Evolutionary conservation across 2,329 filamentous ascomycete species (phyloP).

Genomic region (Diaporthe australafricana): DNA sequence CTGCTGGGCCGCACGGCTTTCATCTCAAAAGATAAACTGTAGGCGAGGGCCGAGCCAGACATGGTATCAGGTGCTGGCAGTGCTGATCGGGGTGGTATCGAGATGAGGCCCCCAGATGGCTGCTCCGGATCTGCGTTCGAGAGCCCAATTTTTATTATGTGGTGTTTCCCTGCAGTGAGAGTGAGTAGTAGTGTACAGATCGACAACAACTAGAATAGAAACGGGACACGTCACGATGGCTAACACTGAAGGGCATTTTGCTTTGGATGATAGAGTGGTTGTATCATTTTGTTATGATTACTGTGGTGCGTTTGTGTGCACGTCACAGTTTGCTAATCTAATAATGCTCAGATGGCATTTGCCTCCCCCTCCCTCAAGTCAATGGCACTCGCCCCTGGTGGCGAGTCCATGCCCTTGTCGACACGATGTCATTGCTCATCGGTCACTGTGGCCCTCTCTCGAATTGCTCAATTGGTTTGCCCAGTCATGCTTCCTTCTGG

Average conservation of each 20-base stretch:
- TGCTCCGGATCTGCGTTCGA: neutral
- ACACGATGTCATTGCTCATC: neutral
- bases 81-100: neutral
- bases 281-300: constrained; percentile 9
- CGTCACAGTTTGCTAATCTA: constrained; percentile 4
- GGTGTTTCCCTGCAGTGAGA: too few species aligned
- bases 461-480: constrained; percentile 1
- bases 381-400: constrained; percentile 1
- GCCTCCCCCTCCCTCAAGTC: neutral
- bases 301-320: neutral
- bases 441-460: neutral
- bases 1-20: neutral
- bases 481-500: neutral
- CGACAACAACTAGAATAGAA: constrained; percentile 11
- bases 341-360: neutral
- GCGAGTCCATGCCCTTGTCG: neutral
- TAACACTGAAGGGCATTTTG: neutral
- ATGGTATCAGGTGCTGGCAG: neutral
- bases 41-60: neutral
- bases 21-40: too few species aligned
- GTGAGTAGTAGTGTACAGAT: too few species aligned
- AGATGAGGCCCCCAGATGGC: constrained; percentile 8
- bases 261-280: neutral
- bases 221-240: neutral
- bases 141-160: neutral